phyloP scores from a whole-genome alignment of 164 flowering plant species.

The Amborella trichopoda region DNA sequence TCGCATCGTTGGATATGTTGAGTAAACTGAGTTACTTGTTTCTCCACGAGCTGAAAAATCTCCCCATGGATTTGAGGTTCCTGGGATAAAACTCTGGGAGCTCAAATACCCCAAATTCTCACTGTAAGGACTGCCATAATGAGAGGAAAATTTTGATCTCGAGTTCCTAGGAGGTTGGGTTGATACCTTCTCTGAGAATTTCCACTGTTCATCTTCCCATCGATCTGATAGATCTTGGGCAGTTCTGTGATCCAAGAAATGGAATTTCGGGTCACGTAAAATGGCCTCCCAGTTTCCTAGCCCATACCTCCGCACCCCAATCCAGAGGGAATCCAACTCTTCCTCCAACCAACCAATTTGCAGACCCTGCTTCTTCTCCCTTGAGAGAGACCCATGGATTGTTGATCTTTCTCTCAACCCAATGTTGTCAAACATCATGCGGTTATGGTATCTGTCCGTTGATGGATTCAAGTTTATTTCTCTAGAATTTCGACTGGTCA shows the following conservation, averaged over 20 bases:
- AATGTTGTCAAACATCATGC: constrained; percentile 41
- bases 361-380: constrained; percentile 10
- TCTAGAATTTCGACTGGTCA: too few species aligned
- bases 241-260: constrained; percentile 31
- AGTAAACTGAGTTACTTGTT: too few species aligned
- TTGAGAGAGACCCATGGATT: constrained; percentile 13
- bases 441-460: too few species aligned
- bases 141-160: constrained; percentile 4
- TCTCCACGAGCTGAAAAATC: constrained; percentile 18
- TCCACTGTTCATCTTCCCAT: constrained; percentile 43
- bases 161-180: constrained; percentile 4
- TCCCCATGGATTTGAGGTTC: constrained; percentile 32
- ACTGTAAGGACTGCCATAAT: background rate
- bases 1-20: too few species aligned
- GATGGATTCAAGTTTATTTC: too few species aligned
- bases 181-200: constrained; percentile 13
- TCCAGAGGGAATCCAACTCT: constrained; percentile 62
- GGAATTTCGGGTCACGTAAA: constrained; percentile 42
- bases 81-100: constrained; percentile 10
- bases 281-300: constrained; percentile 49
- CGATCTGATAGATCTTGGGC: constrained; percentile 37
- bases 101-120: background rate
- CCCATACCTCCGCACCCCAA: constrained; percentile 68
- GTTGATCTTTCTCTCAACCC: constrained; percentile 17
- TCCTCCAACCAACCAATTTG: constrained; percentile 46